Evolutionary conservation across 345 rosid genomes (phyloP), one percentile per base, ranked within the genome.

Genomic region (Chamaenerion angustifolium): DNA sequence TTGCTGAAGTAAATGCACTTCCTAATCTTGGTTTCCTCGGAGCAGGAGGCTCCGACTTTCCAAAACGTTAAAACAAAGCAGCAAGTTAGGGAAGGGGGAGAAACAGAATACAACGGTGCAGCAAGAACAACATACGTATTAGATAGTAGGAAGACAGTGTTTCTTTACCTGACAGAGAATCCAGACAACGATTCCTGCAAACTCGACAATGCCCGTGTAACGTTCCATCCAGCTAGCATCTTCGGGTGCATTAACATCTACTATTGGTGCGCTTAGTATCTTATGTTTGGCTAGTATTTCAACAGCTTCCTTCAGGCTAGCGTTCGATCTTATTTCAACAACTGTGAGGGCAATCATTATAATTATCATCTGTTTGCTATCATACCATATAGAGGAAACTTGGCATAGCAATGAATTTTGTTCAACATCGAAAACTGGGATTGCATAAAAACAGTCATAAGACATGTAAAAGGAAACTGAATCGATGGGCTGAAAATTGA

Each of bases 181-280:
- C 99, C 99, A 93, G 9, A 88, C 95, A 43, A 70, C 96, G 52
- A 93, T 85, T 46, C 99, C 99, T 4, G 95, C 90, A 55, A 82
- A 79, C 72, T 93, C 99, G 52, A 88, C 95, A 56, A 93, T 70
- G 60, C 99, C 99, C 44, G 88, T 66, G 69, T 93, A 93, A 49
- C 93, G 70, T 51, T 93, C 99, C 31, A 93, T 82, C 99, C 99
- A 93, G 51, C 67, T 71, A 10, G 95, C 90, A 59, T 84, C 95
- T 57, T 74, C 72, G 11, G 88, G 77, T 0, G 94, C 96, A 64
- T 82, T 75, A 23, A 82, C 99, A 67, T 88, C 68, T 51, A 84
- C 77, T 52, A 88, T 93, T 3, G 99, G 96, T 1, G 95, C 94
- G 8, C 99, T 81, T 23, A 84, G 74, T 55, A 93, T 65, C 58